These are phyloP conservation scores for Clonostachys rhizophaga DNA, from an alignment of 2,329 filamentous ascomycete species.

Conservation along the genomic window DNA sequence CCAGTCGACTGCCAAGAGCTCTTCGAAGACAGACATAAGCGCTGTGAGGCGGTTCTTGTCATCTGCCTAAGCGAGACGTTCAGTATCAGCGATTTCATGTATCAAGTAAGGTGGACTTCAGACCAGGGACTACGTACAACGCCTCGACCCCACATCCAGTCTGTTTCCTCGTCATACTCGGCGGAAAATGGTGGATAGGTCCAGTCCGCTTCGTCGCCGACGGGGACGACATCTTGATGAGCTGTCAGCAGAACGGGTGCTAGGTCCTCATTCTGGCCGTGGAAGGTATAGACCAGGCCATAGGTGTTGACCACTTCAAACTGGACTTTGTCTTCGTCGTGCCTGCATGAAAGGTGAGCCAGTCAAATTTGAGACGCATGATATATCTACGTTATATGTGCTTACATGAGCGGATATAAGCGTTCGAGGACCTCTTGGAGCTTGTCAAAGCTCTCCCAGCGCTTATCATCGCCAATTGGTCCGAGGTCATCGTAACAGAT, in stretches of 20 bases:
- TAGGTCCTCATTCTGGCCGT: constrained; percentile 21
- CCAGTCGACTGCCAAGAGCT: neutral
- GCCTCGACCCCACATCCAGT: constrained; percentile 52
- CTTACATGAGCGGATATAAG: neutral
- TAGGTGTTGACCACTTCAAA: neutral
- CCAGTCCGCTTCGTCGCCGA: constrained; percentile 46
- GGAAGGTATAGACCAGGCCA: too few species aligned
- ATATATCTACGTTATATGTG: neutral
- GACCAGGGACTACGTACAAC: constrained; percentile 14
- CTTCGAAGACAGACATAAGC: constrained; percentile 49
- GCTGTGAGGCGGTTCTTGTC: constrained; percentile 57
- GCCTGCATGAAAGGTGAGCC: neutral
- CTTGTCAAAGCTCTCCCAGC: neutral
- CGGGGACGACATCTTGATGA: constrained; percentile 62
- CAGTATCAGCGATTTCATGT: too few species aligned
- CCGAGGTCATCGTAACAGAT: too few species aligned
- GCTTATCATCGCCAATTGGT: neutral
- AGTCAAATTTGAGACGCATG: too few species aligned
- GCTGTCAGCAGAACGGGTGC: constrained; percentile 57
- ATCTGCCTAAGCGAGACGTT: constrained; percentile 25
- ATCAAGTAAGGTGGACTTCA: too few species aligned
- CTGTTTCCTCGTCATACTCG: constrained; percentile 47
- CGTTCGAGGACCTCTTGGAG: neutral
- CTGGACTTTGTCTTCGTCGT: neutral
- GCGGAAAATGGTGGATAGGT: constrained; percentile 55